A percentile compares a stretch with the other conserved stretches of the same genome.
These are phyloP conservation scores for Earliella scabrosa DNA, from an alignment of 1,284 basidiomycete genomes.

Conservation along the genomic window DNA sequence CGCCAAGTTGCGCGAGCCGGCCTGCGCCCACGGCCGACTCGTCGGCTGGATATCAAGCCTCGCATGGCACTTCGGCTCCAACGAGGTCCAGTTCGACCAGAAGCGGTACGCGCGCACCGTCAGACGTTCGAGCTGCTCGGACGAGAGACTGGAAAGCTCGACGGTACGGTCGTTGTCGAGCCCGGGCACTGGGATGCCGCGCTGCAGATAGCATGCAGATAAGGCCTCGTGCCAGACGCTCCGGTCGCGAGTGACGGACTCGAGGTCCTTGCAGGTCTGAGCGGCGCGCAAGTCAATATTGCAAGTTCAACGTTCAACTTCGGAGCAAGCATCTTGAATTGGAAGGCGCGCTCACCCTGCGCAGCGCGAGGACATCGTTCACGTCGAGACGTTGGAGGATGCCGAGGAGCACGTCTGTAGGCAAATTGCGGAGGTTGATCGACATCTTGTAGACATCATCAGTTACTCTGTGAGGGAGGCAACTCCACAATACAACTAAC, in stretches of 20 bases:
- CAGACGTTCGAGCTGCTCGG: conserved; percentile 47
- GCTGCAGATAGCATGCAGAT: conserved; percentile 42
- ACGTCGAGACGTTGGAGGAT: too few species aligned
- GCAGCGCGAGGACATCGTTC: background rate
- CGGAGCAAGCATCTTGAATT: background rate
- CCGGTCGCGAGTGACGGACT: conserved; percentile 46
- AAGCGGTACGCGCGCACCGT: conserved; percentile 43
- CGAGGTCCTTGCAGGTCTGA: conserved; percentile 53
- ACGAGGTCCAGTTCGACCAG: conserved; percentile 51
- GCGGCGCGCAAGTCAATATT: background rate
- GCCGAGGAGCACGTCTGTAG: background rate
- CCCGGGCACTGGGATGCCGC: conserved; percentile 52
- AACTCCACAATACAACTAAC: too few species aligned
- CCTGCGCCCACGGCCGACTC: conserved; percentile 24
- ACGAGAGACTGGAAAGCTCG: conserved; percentile 38
- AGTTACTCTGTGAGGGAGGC: too few species aligned
- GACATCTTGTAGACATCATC: too few species aligned
- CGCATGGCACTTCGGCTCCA: conserved; percentile 39
- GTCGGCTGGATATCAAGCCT: conserved; percentile 32
- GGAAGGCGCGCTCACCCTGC: background rate
- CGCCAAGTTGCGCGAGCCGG: conserved; percentile 38
- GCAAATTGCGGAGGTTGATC: background rate
- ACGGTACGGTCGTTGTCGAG: conserved; percentile 26
- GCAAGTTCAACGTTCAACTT: background rate
- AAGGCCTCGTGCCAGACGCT: conserved; percentile 56